Percentiles rank a stretch among this genome's conserved stretches.
Conservation (phyloP, 495 filamentous ascomycete species). For the Neurospora cerealis region DNA sequence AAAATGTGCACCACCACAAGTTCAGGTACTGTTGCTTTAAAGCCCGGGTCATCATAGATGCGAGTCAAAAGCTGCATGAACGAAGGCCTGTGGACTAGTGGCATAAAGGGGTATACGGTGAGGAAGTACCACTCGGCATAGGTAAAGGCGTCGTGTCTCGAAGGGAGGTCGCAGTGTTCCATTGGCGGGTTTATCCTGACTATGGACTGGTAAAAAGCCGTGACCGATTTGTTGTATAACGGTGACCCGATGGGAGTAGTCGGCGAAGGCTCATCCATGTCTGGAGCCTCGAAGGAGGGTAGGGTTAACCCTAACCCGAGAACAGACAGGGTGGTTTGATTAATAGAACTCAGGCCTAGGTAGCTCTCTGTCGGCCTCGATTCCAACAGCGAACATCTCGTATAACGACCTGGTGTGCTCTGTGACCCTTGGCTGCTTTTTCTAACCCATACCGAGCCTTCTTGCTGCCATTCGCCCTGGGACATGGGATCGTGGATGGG, state of each 20-base stretch:
- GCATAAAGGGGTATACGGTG: constrained; percentile 60
- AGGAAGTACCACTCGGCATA: constrained; percentile 66
- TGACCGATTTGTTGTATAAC: constrained; percentile 58
- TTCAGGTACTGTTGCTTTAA: constrained; percentile 50
- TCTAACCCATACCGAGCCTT: constrained; percentile 42
- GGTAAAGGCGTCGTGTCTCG: constrained; percentile 44
- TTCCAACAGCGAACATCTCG: constrained; percentile 18
- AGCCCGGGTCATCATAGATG: constrained; percentile 53
- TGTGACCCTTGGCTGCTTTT: constrained; percentile 14
- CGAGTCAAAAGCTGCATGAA: constrained; percentile 51
- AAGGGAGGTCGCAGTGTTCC: constrained; percentile 46
- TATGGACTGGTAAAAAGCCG: constrained; percentile 50
- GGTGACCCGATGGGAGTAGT: constrained; percentile 29
- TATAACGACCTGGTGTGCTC: constrained; percentile 6
- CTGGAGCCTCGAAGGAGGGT: constrained; percentile 53
- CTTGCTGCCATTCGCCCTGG: constrained; percentile 33
- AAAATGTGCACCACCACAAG: constrained; percentile 67
- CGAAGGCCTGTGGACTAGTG: constrained; percentile 59
- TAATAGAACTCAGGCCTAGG: constrained; percentile 33
- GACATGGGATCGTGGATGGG: constrained; percentile 18
- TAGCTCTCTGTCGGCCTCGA: constrained; percentile 54
- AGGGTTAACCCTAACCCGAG: too few species aligned
- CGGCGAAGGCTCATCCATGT: constrained; percentile 48
- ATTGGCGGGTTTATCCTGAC: constrained; percentile 48
- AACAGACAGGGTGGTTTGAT: constrained; percentile 48